Conservation (phyloP, 495 filamentous ascomycete species). For the Talaromyces ruber region DNA sequence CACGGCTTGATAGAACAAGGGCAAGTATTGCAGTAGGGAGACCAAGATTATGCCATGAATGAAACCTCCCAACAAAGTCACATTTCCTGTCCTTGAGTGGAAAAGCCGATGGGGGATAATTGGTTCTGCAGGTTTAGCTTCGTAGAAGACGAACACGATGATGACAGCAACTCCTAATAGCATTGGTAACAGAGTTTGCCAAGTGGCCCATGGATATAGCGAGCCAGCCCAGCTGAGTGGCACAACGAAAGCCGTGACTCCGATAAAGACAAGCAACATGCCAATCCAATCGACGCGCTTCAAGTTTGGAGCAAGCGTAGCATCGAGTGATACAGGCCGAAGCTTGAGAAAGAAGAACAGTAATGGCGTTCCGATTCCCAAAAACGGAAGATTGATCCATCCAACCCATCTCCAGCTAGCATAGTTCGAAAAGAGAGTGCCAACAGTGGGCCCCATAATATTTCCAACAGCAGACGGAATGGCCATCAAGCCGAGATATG, state of each 20-base stretch:
- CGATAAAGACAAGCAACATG: constrained; percentile 21
- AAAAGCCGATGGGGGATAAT: constrained; percentile 26
- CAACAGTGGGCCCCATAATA: constrained; percentile 27
- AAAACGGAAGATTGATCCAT: constrained; percentile 14
- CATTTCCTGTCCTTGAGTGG: constrained; percentile 15
- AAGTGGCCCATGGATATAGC: constrained; percentile 23
- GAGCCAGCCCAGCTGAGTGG: constrained; percentile 30
- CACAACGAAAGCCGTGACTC: constrained; percentile 19
- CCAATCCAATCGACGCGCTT: constrained; percentile 30
- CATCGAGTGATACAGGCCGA: constrained; percentile 20
- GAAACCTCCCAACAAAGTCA: constrained; percentile 12
- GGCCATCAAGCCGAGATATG: not conserved
- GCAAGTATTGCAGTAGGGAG: constrained; percentile 24
- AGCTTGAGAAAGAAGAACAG: constrained; percentile 17
- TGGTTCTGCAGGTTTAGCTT: constrained; percentile 13
- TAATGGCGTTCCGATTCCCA: constrained; percentile 20
- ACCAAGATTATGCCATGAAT: constrained; percentile 24
- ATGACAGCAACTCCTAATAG: constrained; percentile 39
- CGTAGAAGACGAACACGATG: constrained; percentile 36
- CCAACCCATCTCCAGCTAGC: constrained; percentile 28
- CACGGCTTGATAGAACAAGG: constrained; percentile 28
- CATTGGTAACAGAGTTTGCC: constrained; percentile 43
- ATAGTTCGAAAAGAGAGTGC: constrained; percentile 29
- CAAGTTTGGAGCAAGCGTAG: constrained; percentile 21
- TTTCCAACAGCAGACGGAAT: constrained; percentile 13